phyloP scores from a whole-genome alignment of 192 early-diverging fungal genomes.

The Chytriomyces sp. region DNA sequence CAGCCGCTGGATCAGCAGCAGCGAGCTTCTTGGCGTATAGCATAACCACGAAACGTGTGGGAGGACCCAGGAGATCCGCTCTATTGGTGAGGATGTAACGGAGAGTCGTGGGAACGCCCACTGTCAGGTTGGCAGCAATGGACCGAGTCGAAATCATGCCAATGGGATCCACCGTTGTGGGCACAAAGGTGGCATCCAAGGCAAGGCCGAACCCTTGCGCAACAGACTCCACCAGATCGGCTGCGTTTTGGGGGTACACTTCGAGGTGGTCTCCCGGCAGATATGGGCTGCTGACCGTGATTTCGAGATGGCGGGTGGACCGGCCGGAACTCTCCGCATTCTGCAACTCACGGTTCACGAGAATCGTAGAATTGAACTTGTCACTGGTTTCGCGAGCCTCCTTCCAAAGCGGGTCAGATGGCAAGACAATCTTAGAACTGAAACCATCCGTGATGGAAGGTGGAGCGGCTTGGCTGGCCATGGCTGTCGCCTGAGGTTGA shows the following conservation, averaged over 20 bases:
- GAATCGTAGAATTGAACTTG: constrained; percentile 33
- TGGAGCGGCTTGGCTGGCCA: not conserved
- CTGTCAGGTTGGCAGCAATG: constrained; percentile 31
- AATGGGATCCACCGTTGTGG: constrained; percentile 37
- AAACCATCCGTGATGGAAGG: constrained; percentile 9
- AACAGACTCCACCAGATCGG: constrained; percentile 42
- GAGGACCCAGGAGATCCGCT: constrained; percentile 53
- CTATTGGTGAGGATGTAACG: constrained; percentile 47
- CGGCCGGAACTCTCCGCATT: constrained; percentile 33
- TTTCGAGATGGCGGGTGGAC: constrained; percentile 49
- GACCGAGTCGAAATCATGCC: constrained; percentile 47
- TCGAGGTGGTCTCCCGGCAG: constrained; percentile 61
- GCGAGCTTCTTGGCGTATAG: constrained; percentile 37
- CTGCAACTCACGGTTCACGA: constrained; percentile 48
- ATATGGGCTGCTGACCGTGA: constrained; percentile 35
- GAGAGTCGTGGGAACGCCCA: constrained; percentile 49
- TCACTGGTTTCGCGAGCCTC: not conserved
- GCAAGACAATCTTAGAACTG: not conserved
- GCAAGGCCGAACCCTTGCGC: constrained; percentile 47
- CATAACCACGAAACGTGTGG: constrained; percentile 41
- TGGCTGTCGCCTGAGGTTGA: not conserved
- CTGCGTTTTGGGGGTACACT: constrained; percentile 47
- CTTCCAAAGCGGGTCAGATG: not conserved
- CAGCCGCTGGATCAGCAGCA: constrained; percentile 24
- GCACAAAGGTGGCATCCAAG: constrained; percentile 53